A percentile compares a stretch with the other conserved stretches of the same genome.
phyloP scores from a whole-genome alignment of 169 alveolate genomes.

The Perkinsus marinus region DNA sequence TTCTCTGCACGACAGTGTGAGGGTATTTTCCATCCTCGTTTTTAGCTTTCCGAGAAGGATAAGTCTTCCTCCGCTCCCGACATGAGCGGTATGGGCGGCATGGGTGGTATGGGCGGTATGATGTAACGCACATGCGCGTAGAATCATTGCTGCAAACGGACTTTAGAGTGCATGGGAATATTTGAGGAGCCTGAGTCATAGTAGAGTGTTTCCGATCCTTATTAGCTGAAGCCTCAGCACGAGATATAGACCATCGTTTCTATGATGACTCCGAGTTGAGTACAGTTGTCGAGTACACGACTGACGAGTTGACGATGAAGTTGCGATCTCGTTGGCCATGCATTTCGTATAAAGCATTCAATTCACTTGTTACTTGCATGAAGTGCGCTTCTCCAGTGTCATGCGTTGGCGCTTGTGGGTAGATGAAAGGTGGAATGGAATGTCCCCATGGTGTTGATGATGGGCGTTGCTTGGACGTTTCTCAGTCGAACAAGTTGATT shows the following conservation, averaged over 20 bases:
- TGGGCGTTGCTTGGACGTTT: too few species aligned
- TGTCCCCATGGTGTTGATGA: neutral
- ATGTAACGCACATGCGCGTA: neutral
- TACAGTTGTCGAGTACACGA: neutral
- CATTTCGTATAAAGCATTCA: too few species aligned
- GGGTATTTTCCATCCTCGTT: conserved; percentile 35
- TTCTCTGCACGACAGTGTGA: conserved; percentile 86
- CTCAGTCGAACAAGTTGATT: too few species aligned
- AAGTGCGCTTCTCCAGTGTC: neutral
- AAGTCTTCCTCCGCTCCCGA: neutral
- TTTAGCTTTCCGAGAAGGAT: neutral
- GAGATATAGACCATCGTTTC: neutral
- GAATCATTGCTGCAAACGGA: too few species aligned
- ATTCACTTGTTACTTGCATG: too few species aligned
- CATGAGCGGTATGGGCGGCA: neutral
- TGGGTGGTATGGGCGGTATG: neutral
- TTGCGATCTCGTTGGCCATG: too few species aligned
- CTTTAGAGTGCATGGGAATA: neutral
- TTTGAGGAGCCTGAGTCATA: neutral
- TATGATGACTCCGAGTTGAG: neutral
- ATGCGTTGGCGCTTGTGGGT: neutral
- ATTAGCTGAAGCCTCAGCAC: neutral
- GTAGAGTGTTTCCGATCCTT: neutral
- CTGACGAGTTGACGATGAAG: too few species aligned
- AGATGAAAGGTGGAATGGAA: neutral